phyloP scores from a whole-genome alignment of 2,329 filamentous ascomycete genomes.

The Exutisphaerella laricina region DNA sequence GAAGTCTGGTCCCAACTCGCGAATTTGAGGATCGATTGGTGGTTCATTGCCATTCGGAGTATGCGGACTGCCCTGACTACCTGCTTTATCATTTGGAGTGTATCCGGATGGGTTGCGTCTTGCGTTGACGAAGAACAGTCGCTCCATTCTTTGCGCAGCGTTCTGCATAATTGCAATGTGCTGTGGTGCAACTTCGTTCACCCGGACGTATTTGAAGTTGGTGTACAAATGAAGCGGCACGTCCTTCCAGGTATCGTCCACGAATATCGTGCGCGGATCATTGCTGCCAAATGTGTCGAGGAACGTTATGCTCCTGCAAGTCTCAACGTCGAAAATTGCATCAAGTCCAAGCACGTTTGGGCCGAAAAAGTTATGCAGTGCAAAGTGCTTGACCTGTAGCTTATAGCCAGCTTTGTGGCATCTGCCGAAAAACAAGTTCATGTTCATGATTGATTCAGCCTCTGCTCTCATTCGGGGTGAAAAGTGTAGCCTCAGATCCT shows the following conservation, averaged over 20 bases:
- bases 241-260: constrained; percentile 51
- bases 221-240: constrained; percentile 15
- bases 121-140: constrained; percentile 44
- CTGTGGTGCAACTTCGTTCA: constrained; percentile 26
- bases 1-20: constrained; percentile 41
- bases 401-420: constrained; percentile 44
- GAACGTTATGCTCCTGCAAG: constrained; percentile 47
- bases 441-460: constrained; percentile 52
- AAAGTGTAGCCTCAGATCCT: constrained; percentile 55
- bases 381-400: constrained; percentile 47
- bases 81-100: constrained; percentile 11
- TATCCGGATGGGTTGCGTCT: constrained; percentile 20
- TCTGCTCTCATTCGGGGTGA: constrained; percentile 56
- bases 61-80: constrained; percentile 18
- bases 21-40: constrained; percentile 18
- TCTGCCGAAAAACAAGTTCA: constrained; percentile 53
- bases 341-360: constrained; percentile 46
- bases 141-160: constrained; percentile 18
- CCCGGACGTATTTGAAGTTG: constrained; percentile 19
- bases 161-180: constrained; percentile 34
- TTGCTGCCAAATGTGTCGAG: constrained; percentile 49
- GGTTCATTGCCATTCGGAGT: constrained; percentile 9
- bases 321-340: constrained; percentile 38
- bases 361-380: constrained; percentile 55
- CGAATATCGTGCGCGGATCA: constrained; percentile 44